phyloP scores from a whole-genome alignment of 352 stramenopile species.

The Phytophthora europaea region DNA sequence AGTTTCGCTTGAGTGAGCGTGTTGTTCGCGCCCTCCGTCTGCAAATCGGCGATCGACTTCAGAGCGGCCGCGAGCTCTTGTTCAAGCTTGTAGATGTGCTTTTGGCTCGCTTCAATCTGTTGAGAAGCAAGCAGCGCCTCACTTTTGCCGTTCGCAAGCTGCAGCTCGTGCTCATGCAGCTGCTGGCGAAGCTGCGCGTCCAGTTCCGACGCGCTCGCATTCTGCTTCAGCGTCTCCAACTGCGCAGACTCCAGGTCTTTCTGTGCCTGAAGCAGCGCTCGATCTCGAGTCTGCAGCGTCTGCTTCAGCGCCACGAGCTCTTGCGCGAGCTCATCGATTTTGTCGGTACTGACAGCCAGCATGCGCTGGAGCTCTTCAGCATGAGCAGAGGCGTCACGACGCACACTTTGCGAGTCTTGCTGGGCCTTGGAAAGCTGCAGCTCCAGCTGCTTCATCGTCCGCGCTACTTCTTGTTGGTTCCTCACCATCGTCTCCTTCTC shows the following conservation, averaged over 20 bases:
- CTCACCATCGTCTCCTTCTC: slow-evolving; percentile 65
- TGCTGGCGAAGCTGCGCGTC: slow-evolving; percentile 47
- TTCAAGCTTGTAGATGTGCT: slow-evolving; percentile 51
- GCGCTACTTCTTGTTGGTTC: slow-evolving; percentile 47
- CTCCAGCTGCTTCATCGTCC: slow-evolving; percentile 49
- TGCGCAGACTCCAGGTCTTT: slow-evolving; percentile 58
- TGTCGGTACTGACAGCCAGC: slow-evolving; percentile 45
- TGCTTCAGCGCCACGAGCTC: slow-evolving; percentile 52
- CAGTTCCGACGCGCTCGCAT: slow-evolving; percentile 46
- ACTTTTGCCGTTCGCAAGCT: slow-evolving; percentile 44
- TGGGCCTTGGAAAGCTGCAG: slow-evolving; percentile 56
- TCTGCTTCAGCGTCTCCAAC: slow-evolving; percentile 56
- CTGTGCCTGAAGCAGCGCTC: slow-evolving; percentile 45
- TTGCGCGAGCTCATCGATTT: slow-evolving; percentile 55
- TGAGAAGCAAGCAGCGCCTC: slow-evolving; percentile 40
- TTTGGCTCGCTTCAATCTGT: slow-evolving; percentile 32
- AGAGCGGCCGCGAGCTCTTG: slow-evolving; percentile 41
- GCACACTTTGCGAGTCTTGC: slow-evolving; percentile 61
- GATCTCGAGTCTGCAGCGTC: slow-evolving; percentile 50
- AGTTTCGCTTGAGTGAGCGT: slow-evolving; percentile 26
- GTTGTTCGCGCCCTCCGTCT: slow-evolving; percentile 25
- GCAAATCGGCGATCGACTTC: slow-evolving; percentile 24
- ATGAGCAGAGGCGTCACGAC: slow-evolving; percentile 57
- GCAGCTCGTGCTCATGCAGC: slow-evolving; percentile 46
- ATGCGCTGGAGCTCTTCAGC: slow-evolving; percentile 56